Base-by-base conservation (phyloP, 495 filamentous ascomycete species). In the Talaromyces proteolyticus region DNA sequence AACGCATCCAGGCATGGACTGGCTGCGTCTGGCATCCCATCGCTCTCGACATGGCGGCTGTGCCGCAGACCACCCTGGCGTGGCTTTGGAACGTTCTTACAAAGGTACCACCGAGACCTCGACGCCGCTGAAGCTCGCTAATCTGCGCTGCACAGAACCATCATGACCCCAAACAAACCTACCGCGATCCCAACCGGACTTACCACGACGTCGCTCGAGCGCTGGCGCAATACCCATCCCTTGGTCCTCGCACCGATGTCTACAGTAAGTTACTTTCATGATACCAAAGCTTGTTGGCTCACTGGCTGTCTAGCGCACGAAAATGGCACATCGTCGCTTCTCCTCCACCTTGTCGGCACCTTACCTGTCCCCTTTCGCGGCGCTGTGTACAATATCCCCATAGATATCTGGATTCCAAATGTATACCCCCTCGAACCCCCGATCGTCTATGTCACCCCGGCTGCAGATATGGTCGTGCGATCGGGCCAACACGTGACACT, bases 361-460 rank as follows among this genome's bases (percentile, higher is more conserved):
- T 68, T 98, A 20, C 92, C 93, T 39, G 89, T 93, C 42, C 62
- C 71, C 47, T 98, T 96, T 69, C 87, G 93, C 57, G 91, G 91
- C 58, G 81, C 84, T 14, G 87, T 84, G 11, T 98, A 97, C 67
- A 83, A 88, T 48, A 96, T 97, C 52, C 93, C 93, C 8, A 76
- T 98, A 47, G 81, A 88, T 53, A 55, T 97, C 79, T 98, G 94
- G 94, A 78, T 98, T n/a, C 93, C 94, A 1, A 89, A 93, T 57
- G 80, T 82, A 23, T 98, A 98, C 59, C 94, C 93, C 25, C 78
- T 79, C 29, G 87, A 95, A 57, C 73, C 88, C 6, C 93, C 93
- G 0, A 76, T 96, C 14, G 81, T 81, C 47, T 98, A 95, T 65
- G 88, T 96, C 38, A 91, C 82, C 7, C 91, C 94, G 18, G 86